Evolutionary conservation across 139 green algal genomes (phyloP).

Genomic region (Micractinium conductrix): DNA sequence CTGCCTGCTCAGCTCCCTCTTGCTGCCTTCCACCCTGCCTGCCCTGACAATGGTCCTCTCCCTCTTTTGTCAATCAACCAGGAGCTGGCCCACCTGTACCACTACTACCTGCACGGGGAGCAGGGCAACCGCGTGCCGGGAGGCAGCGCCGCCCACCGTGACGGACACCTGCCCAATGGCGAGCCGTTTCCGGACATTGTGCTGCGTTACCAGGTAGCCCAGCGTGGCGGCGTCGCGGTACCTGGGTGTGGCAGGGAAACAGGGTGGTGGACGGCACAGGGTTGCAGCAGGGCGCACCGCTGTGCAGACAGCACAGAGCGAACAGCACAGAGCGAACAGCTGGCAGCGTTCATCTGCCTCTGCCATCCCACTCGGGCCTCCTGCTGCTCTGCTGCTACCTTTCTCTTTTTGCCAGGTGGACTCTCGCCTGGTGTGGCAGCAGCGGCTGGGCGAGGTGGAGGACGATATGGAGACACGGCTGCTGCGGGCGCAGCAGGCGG

Average conservation of each 20-base stretch:
- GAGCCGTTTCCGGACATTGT: constrained; percentile 67
- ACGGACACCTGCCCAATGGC: constrained; percentile 59
- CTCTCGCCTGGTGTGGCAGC: constrained; percentile 12
- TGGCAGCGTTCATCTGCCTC: too few species aligned
- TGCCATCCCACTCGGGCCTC: too few species aligned
- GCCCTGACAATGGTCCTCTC: too few species aligned
- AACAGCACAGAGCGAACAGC: too few species aligned
- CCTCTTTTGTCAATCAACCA: too few species aligned
- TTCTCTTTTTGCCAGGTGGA: too few species aligned
- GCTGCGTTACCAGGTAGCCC: constrained; percentile 49
- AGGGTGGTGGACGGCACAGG: too few species aligned
- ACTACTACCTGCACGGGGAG: constrained; percentile 87
- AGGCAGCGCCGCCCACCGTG: background rate
- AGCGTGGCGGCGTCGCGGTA: too few species aligned
- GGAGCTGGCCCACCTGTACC: constrained; percentile 85
- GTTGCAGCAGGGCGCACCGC: too few species aligned
- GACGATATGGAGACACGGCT: constrained; percentile 82
- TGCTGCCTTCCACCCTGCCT: background rate
- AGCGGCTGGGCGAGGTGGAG: constrained; percentile 54
- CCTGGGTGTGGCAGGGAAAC: too few species aligned
- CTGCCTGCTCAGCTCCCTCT: background rate
- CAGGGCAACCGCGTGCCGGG: constrained; percentile 51
- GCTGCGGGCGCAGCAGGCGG: constrained; percentile 51
- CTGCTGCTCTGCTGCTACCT: too few species aligned
- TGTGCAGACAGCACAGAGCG: too few species aligned